phyloP scores from a whole-genome alignment of 257 asterid genomes.

The Jaltomata sinuosa region DNA sequence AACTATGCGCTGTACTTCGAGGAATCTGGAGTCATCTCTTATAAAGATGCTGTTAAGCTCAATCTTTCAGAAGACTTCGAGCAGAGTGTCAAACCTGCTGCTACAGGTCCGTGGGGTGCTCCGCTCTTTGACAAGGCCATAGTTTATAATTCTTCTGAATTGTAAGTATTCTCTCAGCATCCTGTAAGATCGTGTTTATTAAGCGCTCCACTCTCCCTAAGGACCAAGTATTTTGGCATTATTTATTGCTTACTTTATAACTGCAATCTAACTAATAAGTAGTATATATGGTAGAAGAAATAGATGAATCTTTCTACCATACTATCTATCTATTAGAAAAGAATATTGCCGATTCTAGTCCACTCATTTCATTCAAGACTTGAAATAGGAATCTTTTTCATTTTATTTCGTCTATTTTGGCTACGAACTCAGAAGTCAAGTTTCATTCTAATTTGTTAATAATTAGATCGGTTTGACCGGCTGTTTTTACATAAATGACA shows the following conservation, averaged over 20 bases:
- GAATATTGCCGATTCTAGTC: too few species aligned
- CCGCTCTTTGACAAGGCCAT: constrained; percentile 90
- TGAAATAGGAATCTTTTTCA: not conserved
- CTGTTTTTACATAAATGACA: not conserved
- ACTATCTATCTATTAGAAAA: too few species aligned
- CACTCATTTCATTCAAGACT: too few species aligned
- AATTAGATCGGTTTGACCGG: too few species aligned
- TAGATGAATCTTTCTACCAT: not conserved
- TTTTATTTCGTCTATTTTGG: not conserved
- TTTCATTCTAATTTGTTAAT: not conserved
- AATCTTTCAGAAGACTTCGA: constrained; percentile 55
- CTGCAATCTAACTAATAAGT: not conserved
- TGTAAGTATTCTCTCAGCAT: constrained; percentile 40
- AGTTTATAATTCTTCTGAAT: constrained; percentile 51
- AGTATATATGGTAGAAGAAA: not conserved
- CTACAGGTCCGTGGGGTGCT: constrained; percentile 97
- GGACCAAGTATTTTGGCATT: not conserved
- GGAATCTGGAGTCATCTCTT: constrained; percentile 60
- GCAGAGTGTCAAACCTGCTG: constrained; percentile 50
- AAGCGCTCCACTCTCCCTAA: not conserved
- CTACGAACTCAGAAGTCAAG: not conserved
- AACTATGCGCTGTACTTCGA: constrained; percentile 88
- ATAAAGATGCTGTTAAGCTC: constrained; percentile 64
- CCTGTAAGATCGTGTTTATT: not conserved
- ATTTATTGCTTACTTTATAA: not conserved